Conservation (phyloP, 306 rosid genomes). For the Alnus rubra region DNA sequence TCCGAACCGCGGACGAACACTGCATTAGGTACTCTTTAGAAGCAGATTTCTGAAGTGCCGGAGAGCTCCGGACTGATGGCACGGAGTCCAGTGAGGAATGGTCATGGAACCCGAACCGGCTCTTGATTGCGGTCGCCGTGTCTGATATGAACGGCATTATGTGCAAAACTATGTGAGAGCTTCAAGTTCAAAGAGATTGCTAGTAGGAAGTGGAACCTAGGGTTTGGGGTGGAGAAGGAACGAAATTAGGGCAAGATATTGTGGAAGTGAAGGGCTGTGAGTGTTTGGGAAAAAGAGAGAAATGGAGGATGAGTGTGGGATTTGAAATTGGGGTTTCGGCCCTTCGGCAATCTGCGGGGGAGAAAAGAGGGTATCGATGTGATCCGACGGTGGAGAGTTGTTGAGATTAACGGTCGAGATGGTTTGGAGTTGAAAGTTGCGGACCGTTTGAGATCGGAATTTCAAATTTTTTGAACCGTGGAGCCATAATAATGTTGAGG, state of each 20-base stretch:
- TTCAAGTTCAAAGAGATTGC: not conserved
- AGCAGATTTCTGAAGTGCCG: conserved; percentile 62
- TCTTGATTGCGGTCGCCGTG: conserved; percentile 82
- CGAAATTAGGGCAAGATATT: not conserved
- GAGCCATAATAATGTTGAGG: not conserved
- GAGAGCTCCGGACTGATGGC: conserved; percentile 57
- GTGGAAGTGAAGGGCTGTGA: not conserved
- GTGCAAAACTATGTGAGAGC: conserved; percentile 3
- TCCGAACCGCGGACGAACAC: conserved; percentile 55
- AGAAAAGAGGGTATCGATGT: not conserved
- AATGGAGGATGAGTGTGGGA: not conserved
- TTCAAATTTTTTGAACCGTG: conserved; percentile 13
- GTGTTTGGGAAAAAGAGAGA: not conserved
- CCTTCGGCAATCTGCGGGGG: not conserved
- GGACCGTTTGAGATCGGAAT: conserved; percentile 47
- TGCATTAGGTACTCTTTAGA: conserved; percentile 44
- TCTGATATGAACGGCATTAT: conserved; percentile 81
- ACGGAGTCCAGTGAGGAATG: conserved; percentile 45
- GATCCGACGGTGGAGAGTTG: conserved; percentile 33
- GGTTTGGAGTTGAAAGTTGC: conserved; percentile 27
- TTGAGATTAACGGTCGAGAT: conserved; percentile 44
- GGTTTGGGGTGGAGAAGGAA: not conserved
- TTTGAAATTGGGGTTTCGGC: conserved; percentile 11
- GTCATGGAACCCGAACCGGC: conserved; percentile 79
- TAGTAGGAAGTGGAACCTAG: conserved; percentile 10